A percentile compares a stretch with the other conserved stretches of the same genome.
These are phyloP conservation scores for Tanacetum coccineum DNA, from an alignment of 129 eudicot species.

Conservation along the genomic window DNA sequence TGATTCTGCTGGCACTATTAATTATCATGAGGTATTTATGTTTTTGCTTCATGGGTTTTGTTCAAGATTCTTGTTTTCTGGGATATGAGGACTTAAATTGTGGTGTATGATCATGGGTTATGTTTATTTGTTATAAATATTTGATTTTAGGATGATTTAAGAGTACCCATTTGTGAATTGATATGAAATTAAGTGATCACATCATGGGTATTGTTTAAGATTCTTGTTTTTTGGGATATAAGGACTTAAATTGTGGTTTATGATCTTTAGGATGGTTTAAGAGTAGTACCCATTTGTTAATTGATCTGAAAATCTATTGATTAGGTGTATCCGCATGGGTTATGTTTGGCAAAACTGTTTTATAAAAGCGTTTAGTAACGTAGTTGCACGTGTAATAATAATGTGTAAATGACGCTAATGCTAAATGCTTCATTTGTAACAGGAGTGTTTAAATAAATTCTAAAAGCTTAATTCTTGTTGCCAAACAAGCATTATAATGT, in stretches of 20 bases:
- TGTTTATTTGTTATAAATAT: not conserved
- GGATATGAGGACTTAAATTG: not conserved
- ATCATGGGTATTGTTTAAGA: not conserved
- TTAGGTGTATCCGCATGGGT: too few relatives aligned
- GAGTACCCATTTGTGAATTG: constrained; percentile 12
- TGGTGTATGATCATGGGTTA: not conserved
- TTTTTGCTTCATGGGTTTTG: not conserved
- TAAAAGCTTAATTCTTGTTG: too few relatives aligned
- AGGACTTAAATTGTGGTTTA: not conserved
- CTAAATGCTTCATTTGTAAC: too few relatives aligned
- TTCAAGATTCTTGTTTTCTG: not conserved
- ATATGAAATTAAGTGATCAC: constrained; percentile 10
- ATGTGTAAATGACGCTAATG: too few relatives aligned
- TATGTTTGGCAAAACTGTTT: too few relatives aligned
- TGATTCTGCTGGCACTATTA: constrained; percentile 97
- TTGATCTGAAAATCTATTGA: too few relatives aligned
- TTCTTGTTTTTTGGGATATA: not conserved
- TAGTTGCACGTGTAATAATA: too few relatives aligned
- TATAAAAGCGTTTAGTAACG: too few relatives aligned
- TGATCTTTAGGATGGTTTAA: constrained; percentile 10
- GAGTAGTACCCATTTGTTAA: constrained; percentile 7
- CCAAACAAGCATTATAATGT: too few relatives aligned
- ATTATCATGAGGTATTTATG: constrained; percentile 78
- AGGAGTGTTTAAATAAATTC: too few relatives aligned
- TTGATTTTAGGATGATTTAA: constrained; percentile 4